phyloP scores from a whole-genome alignment of 768 basidiomycete genomes.

The Rhodosporidiobolus odoratus region DNA sequence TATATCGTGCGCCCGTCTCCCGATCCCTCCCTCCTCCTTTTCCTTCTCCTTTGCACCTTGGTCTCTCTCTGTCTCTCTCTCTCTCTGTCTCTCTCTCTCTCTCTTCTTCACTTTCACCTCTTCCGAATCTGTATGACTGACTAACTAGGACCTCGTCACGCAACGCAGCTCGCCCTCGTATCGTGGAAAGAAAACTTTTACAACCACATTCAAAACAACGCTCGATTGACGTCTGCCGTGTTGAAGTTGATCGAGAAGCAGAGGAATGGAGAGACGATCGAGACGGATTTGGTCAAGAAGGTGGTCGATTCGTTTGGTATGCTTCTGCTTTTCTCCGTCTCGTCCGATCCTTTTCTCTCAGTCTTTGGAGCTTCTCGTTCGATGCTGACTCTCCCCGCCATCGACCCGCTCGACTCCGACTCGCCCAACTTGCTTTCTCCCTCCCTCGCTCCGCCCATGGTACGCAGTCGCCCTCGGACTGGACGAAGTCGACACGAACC shows the following conservation, averaged over 20 bases:
- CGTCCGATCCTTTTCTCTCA: background rate
- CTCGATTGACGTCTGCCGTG: slow-evolving; percentile 80
- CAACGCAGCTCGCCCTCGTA: slow-evolving; percentile 75
- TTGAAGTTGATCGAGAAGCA: slow-evolving; percentile 86
- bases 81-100: too few relatives aligned
- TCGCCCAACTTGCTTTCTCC: slow-evolving; percentile 6
- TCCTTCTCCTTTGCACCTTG: background rate
- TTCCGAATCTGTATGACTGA: too few relatives aligned
- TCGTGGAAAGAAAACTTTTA: slow-evolving; percentile 95
- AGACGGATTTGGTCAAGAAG: slow-evolving; percentile 85
- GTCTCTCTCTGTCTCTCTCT: too few relatives aligned
- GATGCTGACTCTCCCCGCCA: too few relatives aligned
- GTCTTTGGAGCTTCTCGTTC: background rate
- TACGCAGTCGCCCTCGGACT: slow-evolving; percentile 75
- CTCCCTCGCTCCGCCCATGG: background rate
- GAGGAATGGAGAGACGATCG: slow-evolving; percentile 87
- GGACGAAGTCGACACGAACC: slow-evolving; percentile 86
- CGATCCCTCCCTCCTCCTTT: background rate
- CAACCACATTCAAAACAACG: slow-evolving; percentile 72
- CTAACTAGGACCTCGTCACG: background rate
- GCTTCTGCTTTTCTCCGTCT: slow-evolving; percentile 23
- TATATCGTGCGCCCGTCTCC: slow-evolving; percentile 67
- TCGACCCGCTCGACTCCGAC: too few relatives aligned
- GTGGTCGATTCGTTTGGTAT: slow-evolving; percentile 80
- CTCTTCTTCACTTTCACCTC: background rate